Base-by-base conservation (phyloP, 2,329 filamentous ascomycete species). In the Xylariaceae sp. region DNA sequence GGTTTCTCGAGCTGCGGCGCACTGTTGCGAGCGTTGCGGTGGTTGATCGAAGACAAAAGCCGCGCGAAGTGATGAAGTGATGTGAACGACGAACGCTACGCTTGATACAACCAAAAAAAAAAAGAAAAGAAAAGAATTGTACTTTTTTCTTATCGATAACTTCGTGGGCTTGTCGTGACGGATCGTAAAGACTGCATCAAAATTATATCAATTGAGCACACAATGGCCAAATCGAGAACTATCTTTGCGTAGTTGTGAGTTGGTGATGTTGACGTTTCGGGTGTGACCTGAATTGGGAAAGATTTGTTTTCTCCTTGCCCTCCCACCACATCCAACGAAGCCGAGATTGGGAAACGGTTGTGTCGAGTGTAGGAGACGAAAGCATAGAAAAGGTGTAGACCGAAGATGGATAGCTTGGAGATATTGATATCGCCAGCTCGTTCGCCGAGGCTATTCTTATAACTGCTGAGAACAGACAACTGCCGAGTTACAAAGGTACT, bases 181-280 rank as follows among this genome's bases (percentile, higher is more conserved):
- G 47, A 49, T 65, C 64, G 60, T 65, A 47, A 63, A 48, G 46
- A 49, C 56, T 52, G 52, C 57, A 59, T 54, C 48, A 54, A 57
- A 43, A 52, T 42, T 56, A 50, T 47, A 57, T 60, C 60, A 63
- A 62, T 62, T 61, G 58, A 53, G 46, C 41, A 31, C 45, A 47
- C 11, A 44, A 50, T 55, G 35, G 56, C 50, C 41, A 53, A 57
- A 50, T 50, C 45, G 48, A 49, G 39, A 12, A 47, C 19, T 51
- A 52, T 52, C n/a, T 45, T 55, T 51, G 11, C 34, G 11, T 50
- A 37, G 54, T 44, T 32, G 35, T 43, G 43, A 52, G 49, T 55
- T 47, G 43, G 49, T 46, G 44, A 54, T 39, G 30, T 29, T 32
- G 53, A 29, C 19, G 48, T 35, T 35, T 11, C 4, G 35, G 40